Base-by-base conservation (phyloP, 257 asterid genomes). In the Nicotiana paniculata region DNA sequence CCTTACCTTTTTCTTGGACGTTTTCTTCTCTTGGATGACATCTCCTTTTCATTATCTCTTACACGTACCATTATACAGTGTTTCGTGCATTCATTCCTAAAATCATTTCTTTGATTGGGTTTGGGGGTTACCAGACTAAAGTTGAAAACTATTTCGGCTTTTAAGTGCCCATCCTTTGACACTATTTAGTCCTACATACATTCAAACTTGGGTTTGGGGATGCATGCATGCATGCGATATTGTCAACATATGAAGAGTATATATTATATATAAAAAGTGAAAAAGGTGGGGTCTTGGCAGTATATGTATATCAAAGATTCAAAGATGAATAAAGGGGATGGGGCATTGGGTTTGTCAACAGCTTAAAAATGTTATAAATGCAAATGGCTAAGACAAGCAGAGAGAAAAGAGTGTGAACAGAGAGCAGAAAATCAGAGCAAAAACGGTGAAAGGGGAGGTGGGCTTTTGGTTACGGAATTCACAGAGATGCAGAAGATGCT, bases 61-160 rank as follows among this genome's bases (percentile, higher is more conserved):
- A 16, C 5, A 54, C 76, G 80, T 87, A 84, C 88, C 85, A 54
- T 82, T 87, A 72, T 84, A 77, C 76, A 53, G 77, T 61, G 9
- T 79, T 81, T 66, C 58, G 37, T 53, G 80, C 70, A 55, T 81
- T 81, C 58, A 70, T 48, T 51, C 64, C 9, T 39, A 30, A 82
- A 32, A 54, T 83, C 66, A 13, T 12, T 65, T 85, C 66, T 16
- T 8, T 53, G 43, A 28, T 30, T 66, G 54, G 30, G 30, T 28
- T 28, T 21, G 24, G 30, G 57, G 65, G 28, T 15, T 57, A 66
- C 59, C 61, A 78, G 17, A 13, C 5, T 53, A 53, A 21, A 11
- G 77, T 70, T 70, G n/a, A 12, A 70, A n/a, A 69, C n/a, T 0
- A 46, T 72, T 46, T 72, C 39, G 59, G 59, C 59, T 46, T 46